These are phyloP conservation scores for Gracilaria domingensis DNA, from an alignment of 23 red algal species.

Conservation along the genomic window DNA sequence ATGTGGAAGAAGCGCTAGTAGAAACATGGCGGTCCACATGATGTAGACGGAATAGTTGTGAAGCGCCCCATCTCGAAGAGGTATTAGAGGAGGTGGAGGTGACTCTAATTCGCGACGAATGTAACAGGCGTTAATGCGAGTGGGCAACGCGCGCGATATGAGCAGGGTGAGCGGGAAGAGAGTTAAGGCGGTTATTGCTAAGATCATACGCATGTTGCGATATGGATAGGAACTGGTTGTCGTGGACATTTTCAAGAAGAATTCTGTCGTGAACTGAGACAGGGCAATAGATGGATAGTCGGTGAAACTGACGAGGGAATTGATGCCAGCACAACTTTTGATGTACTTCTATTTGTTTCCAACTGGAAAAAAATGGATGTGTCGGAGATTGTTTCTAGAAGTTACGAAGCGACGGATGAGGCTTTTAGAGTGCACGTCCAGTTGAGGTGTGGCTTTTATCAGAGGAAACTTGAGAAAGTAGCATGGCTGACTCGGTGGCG, in stretches of 20 bases:
- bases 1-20: constrained; percentile 62
- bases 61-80: constrained; percentile 63
- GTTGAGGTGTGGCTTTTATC: too few relatives aligned
- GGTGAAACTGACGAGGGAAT: too few relatives aligned
- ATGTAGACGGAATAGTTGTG: constrained; percentile 80
- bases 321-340: too few relatives aligned
- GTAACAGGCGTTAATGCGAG: constrained; percentile 63
- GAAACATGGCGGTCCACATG: constrained; percentile 75
- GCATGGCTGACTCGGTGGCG: background rate
- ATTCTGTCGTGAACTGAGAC: too few relatives aligned
- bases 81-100: constrained; percentile 62
- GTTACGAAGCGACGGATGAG: background rate
- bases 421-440: background rate
- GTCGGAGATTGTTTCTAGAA: background rate
- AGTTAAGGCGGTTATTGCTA: background rate
- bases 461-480: too few relatives aligned
- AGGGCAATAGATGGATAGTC: too few relatives aligned
- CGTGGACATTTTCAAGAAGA: background rate
- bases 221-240: background rate
- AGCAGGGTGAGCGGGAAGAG: constrained; percentile 18
- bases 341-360: too few relatives aligned
- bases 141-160: background rate
- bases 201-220: background rate
- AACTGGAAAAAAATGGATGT: background rate
- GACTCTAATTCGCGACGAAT: constrained; percentile 47